Evolutionary conservation across 1,284 basidiomycete genomes (phyloP), one percentile per base, ranked within the genome.

Genomic region (Moesziomyces sp.): DNA sequence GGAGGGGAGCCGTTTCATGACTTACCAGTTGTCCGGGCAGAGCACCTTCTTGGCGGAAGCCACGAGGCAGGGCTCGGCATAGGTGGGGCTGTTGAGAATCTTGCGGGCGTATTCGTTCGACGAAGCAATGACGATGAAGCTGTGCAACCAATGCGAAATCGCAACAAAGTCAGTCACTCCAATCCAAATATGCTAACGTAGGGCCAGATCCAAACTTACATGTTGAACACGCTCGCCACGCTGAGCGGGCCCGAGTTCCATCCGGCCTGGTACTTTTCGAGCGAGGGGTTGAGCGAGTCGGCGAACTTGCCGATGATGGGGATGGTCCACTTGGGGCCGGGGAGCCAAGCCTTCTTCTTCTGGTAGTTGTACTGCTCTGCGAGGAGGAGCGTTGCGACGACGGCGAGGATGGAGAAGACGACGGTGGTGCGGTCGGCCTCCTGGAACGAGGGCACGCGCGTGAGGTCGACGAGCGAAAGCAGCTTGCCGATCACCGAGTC

Each of bases 31-130:
- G 66, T 97, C 92, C 1, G 92, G 88, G 65, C 89, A 88, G 44
- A 99, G 88, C 57, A 99, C 88, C 76, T 91, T 88, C 86, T 97
- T 97, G 55, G 94, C 97, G 10, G 93, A 93, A 76, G 94, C 88
- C 43, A 97, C 94, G 19, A 99, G 90, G 84, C 94, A 97, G 5
- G 96, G 96, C 75, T 84, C 82, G 16, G 81, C 67, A 47, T 78
- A 83, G 3, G 62, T 73, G 23, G 82, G 81, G 59, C 79, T 81
- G 72, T 83, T 84, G 52, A 84, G 76, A 48, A 84, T 84, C 72
- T 82, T 84, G 49, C 82, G 75, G 8, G 82, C 75, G 51, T 76
- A 77, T 45, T 83, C 80, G 54, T 76, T 83, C 10, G 81, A 83
- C 3, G 81, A 83, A 10, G 81, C 80, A 38, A 84, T 72, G 40